A percentile compares a stretch with the other conserved stretches of the same genome.
phyloP scores from a whole-genome alignment of 139 green algal species.

The Asterochloris erici region DNA sequence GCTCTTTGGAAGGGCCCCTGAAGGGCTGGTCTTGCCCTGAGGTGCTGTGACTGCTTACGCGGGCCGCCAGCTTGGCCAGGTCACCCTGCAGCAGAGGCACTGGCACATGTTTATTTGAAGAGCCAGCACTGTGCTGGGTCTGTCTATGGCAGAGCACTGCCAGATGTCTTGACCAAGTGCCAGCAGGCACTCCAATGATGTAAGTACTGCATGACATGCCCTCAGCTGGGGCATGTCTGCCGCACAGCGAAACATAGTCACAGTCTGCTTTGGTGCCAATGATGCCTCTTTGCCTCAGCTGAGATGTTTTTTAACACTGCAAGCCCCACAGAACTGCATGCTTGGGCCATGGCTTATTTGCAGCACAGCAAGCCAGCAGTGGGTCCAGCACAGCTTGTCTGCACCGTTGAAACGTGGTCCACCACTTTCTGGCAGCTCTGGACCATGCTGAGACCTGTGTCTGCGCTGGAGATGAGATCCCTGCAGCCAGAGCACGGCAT shows the following conservation, averaged over 20 bases:
- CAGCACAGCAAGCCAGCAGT: too few relatives aligned
- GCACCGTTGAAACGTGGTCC: conserved; percentile 50
- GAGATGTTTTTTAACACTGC: too few relatives aligned
- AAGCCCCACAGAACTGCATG: too few relatives aligned
- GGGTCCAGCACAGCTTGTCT: conserved; percentile 25
- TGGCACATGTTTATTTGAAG: background rate
- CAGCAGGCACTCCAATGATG: too few relatives aligned
- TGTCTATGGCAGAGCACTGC: too few relatives aligned
- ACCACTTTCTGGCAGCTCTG: conserved; percentile 58
- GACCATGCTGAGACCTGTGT: conserved; percentile 84
- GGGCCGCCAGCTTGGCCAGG: conserved; percentile 10
- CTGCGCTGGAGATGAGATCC: conserved; percentile 90
- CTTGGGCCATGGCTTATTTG: too few relatives aligned
- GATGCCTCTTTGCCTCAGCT: too few relatives aligned
- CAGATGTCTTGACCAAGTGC: too few relatives aligned
- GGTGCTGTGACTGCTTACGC: background rate
- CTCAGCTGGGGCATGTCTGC: too few relatives aligned
- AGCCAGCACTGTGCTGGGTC: background rate
- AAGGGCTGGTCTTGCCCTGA: background rate
- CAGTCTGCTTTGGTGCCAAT: too few relatives aligned
- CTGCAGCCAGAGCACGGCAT: conserved; percentile 33
- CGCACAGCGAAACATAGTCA: too few relatives aligned
- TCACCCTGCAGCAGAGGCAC: conserved; percentile 13
- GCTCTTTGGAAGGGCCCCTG: conserved; percentile 39
- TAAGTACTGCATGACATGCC: too few relatives aligned